Evolutionary conservation across 768 basidiomycete genomes (phyloP), one percentile per base, ranked within the genome.

Genomic region (Pulveroboletus ravenelii): DNA sequence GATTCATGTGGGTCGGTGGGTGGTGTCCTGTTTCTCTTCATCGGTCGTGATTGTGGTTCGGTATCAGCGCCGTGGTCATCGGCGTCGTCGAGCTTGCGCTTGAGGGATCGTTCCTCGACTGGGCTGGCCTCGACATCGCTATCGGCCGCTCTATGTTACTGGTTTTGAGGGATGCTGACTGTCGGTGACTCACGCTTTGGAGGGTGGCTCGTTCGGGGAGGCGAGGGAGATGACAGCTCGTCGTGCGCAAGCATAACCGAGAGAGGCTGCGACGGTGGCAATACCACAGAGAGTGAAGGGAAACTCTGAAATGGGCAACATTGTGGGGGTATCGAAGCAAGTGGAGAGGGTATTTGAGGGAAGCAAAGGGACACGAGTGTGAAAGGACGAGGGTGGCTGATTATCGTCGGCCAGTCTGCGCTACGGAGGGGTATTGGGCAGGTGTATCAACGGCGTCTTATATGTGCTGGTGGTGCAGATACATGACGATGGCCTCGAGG

Each of bases 231-330:
- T 41, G 30, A 47, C 56, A 10, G 63, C 65, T 50, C 74, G 76
- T 45, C 79, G 76, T 18, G 75, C 67, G 53, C 72, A 81, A 3
- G 79, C 78, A 55, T 82, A 83, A 44, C 81, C 78, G 23, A 82
- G 73, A 13, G 78, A 78, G 8, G 80, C 81, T 47, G 81, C 80
- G 55, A 82, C 74, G 14, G 80, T 81, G 29, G 81, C 80, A 50
- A 83, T 69, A 53, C 80, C 78, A 45, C 74, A 78, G 48, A 80
- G 73, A 27, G 80, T 75, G 51, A 79, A 71, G 64, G 77, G 80
- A 61, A 80, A 70, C 53, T 82, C 81, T 46, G 69, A 68, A 14
- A 76, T 70, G 45, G 78, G 77, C 53, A 81, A 64, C 76, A 79
- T 81, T 35, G 49, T 25, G 45, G 13, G 5, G 1, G 48, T 41